A percentile compares a stretch with the other conserved stretches of the same genome.
phyloP scores from a whole-genome alignment of 768 basidiomycete genomes.

The Termitomyces sp. region DNA sequence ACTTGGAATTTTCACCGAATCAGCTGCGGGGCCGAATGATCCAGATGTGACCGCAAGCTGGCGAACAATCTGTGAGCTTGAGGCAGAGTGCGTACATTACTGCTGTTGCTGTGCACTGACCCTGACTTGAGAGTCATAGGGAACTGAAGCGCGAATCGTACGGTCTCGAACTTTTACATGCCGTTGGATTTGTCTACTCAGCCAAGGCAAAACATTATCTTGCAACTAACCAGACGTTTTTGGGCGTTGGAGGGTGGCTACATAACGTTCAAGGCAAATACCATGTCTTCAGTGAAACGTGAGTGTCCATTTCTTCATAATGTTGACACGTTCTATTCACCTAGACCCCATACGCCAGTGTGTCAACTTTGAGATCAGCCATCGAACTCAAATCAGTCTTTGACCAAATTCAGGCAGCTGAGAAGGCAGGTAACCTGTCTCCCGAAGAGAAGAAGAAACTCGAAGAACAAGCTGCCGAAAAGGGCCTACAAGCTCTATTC shows the following conservation, averaged over 20 bases:
- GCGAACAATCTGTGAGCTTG: conserved; percentile 73
- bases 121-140: conserved; percentile 31
- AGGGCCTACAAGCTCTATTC: conserved; percentile 87
- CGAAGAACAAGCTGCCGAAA: conserved; percentile 92
- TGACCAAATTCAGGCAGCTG: conserved; percentile 88
- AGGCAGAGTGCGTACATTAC: conserved; percentile 65
- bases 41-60: conserved; percentile 68
- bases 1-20: conserved; percentile 85
- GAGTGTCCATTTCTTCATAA: no score
- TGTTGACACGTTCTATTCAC: neutral
- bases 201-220: conserved; percentile 82
- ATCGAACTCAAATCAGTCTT: conserved; percentile 89
- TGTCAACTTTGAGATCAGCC: conserved; percentile 81
- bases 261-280: conserved; percentile 92
- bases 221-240: conserved; percentile 65
- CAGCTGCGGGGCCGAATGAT: conserved; percentile 67
- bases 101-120: neutral
- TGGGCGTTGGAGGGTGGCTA: conserved; percentile 90
- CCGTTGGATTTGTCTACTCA: conserved; percentile 82
- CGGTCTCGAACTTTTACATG: conserved; percentile 80
- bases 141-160: conserved; percentile 86
- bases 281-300: conserved; percentile 93
- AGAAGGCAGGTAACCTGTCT: conserved; percentile 74
- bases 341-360: conserved; percentile 36
- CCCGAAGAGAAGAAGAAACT: conserved; percentile 79